Base-by-base conservation (phyloP, 2,329 filamentous ascomycete species). In the Pyrenophora seminiperda region DNA sequence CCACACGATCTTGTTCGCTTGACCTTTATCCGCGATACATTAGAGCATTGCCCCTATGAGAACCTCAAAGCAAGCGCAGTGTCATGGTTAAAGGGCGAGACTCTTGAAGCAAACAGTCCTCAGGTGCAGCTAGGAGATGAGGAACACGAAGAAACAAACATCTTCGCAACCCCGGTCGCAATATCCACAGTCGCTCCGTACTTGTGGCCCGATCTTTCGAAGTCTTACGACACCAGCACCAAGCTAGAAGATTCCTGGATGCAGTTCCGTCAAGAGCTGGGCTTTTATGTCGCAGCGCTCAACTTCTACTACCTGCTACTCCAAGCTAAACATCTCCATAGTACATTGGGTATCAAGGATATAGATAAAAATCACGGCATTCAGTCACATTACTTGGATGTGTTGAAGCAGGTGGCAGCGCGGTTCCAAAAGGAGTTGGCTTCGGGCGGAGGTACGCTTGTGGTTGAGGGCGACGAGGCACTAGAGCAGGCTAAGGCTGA, bases 31-130 rank as follows among this genome's bases (percentile, higher is more conserved):
- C 75, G 77, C 4, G 78, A 79, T 36, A 80, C 82, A 2, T 71
- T 85, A 3, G 79, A 83, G 54, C 75, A 83, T 41, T 80, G 80
- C 14, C 75, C 76, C 0, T 78, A 81, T 50, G 76, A 79, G 37
- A 80, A 81, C 13, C 76, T 82, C 30, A 82, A 82, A 59, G 80
- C 81, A 29, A 79, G 78, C 33, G 83, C 82, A 2, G 78, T 86
- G 4, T 77, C 79, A 27, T 86, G 83, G 83, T 71, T 85, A 27
- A 85, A 84, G 61, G 76, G 82, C 32, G 83, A 85, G 61, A 80
- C 83, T 0, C 74, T 85, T 4, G 75, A 79, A 57, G 76, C 79
- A 4, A 69, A 67, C 20, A 40, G 57, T 3, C 77, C 70, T 14
- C 51, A 39, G 57, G 31, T 47, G 11, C 47, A 53, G 20, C 27